Base-by-base conservation (phyloP, 1,284 basidiomycete species). In the Leccinum fallax region DNA sequence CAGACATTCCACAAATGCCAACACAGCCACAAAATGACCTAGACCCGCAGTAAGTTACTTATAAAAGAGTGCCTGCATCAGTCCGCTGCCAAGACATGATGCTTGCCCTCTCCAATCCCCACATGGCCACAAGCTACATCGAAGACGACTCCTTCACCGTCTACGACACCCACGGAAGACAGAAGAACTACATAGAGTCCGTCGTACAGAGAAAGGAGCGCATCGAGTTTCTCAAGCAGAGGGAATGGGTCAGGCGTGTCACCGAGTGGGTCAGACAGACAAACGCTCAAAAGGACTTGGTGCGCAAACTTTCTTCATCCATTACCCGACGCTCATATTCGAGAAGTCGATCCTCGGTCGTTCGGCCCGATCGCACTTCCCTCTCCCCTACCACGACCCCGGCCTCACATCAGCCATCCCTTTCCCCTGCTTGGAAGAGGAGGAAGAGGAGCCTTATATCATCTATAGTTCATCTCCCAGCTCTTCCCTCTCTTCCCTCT, bases 251-350 rank as follows among this genome's bases (percentile, higher is more conserved):
- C 1, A 63, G 74, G 15, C 76, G 74, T 21, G 75, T 75, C 64
- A 67, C 75, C 1, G 75, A 76, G 63, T 77, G 76, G 76, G 74
- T 77, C 0, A 74, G 66, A 26, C 67, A 74, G 36, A 75, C 75
- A 3, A 75, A 61, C n/a, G 67, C 68, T 1, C 74, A 69, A 43
- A 71, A 76, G 10, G 65, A 67, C 21, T 19, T 52, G 1, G 74
- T 75, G 3, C 43, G 13, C 11, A 15, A 6, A 5, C 10, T 2
- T 21, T 9, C 7, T 0, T 19, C n/a, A 2, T 56, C 32, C 62
- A 5, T 15, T 1, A 15, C 21, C 21, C 30, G 15, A 28, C 53
- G 21, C 43, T 46, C n/a, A 19, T 3, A 9, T 1, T 2, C 30
- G 0, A 19, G n/a, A 43, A 76, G 75, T 60, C 68, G 1, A 32